Conservation (phyloP, 371 early-diverging fungal genomes). For the Apophysomyces ossiformis region DNA sequence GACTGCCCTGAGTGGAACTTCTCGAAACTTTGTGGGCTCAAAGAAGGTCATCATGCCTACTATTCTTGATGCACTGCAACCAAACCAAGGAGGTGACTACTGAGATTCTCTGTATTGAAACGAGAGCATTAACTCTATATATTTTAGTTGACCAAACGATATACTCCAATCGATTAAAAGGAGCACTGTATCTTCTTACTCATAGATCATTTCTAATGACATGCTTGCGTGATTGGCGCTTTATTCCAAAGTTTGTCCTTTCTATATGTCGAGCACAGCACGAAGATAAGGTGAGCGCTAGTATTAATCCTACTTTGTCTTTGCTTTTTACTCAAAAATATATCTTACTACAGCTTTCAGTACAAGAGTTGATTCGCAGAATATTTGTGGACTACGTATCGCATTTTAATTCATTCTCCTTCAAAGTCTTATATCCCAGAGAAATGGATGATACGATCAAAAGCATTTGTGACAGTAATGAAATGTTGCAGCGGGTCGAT, state of each 20-base stretch:
- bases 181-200: slow-evolving; percentile 73
- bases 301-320: not conserved
- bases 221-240: slow-evolving; percentile 71
- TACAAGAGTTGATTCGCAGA: slow-evolving; percentile 76
- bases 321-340: not conserved
- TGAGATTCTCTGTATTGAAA: not conserved
- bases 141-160: slow-evolving; percentile 32
- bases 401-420: slow-evolving; percentile 47
- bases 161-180: slow-evolving; percentile 73
- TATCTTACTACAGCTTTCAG: slow-evolving; percentile 48
- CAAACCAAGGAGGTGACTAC: slow-evolving; percentile 34
- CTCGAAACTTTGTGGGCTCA: slow-evolving; percentile 62
- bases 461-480: slow-evolving; percentile 17
- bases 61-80: slow-evolving; percentile 63
- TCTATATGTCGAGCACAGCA: slow-evolving; percentile 74
- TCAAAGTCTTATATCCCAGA: slow-evolving; percentile 35
- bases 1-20: slow-evolving; percentile 54
- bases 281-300: slow-evolving; percentile 66
- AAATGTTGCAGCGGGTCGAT: slow-evolving; percentile 7
- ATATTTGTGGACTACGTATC: slow-evolving; percentile 65
- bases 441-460: slow-evolving; percentile 27
- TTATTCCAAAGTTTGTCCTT: slow-evolving; percentile 61
- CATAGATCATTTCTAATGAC: slow-evolving; percentile 55
- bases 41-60: slow-evolving; percentile 59
- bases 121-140: not conserved